Conservation (phyloP, 805 yeast species). For the Teunomyces atbi region DNA sequence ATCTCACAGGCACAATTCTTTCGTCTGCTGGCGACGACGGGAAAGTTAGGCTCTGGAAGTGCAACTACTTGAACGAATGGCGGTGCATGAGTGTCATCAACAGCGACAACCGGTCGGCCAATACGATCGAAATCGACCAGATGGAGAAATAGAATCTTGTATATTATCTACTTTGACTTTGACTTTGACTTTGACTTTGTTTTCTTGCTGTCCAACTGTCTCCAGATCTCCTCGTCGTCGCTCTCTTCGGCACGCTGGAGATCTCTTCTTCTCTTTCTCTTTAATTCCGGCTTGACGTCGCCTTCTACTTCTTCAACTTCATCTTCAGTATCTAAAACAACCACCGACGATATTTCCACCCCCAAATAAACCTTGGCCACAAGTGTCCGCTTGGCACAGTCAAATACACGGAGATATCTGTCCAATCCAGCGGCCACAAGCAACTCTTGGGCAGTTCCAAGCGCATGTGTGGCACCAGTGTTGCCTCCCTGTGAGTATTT, state of each 20-base stretch:
- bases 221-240: slow-evolving; percentile 40
- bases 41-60: slow-evolving; percentile 85
- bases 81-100: slow-evolving; percentile 80
- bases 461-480: slow-evolving; percentile 76
- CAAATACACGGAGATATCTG: slow-evolving; percentile 77
- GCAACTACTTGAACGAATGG: slow-evolving; percentile 80
- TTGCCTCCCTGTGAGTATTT: slow-evolving; percentile 52
- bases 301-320: slow-evolving; percentile 26
- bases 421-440: slow-evolving; percentile 84
- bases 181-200: slow-evolving; percentile 32
- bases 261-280: slow-evolving; percentile 23
- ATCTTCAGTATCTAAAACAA: slow-evolving; percentile 49
- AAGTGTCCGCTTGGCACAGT: slow-evolving; percentile 54
- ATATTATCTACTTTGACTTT: slow-evolving; percentile 6
- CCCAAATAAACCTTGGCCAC: slow-evolving; percentile 75
- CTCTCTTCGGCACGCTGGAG: slow-evolving; percentile 23
- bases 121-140: not conserved
- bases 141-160: not conserved
- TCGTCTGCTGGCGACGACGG: slow-evolving; percentile 97
- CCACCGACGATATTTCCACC: slow-evolving; percentile 58
- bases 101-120: slow-evolving; percentile 17
- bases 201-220: slow-evolving; percentile 33
- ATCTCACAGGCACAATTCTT: slow-evolving; percentile 85
- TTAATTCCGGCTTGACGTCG: slow-evolving; percentile 9
- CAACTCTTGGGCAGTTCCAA: slow-evolving; percentile 43